Conservation (phyloP, 2,329 filamentous ascomycete species). For the Pyrenophora graminea region DNA sequence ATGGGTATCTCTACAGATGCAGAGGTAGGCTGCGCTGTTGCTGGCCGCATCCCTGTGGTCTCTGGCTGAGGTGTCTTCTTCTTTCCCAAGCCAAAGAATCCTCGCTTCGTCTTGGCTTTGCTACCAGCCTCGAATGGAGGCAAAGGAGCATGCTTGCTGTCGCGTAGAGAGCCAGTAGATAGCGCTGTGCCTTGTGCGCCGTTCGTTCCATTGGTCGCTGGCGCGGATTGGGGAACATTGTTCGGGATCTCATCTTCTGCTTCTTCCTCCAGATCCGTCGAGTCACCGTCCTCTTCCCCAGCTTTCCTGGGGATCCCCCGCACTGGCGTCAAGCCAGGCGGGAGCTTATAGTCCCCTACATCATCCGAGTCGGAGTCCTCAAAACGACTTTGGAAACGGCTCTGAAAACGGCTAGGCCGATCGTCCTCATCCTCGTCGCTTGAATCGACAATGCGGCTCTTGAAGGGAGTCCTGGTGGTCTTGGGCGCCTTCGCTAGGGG, state of each 20-base stretch:
- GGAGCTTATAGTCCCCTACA: conserved; percentile 55
- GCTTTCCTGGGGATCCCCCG: conserved; percentile 63
- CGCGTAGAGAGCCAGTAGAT: conserved; percentile 46
- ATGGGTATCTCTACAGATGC: conserved; percentile 32
- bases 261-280: conserved; percentile 56
- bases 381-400: conserved; percentile 53
- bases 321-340: conserved; percentile 56
- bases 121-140: conserved; percentile 33
- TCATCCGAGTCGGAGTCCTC: conserved; percentile 56
- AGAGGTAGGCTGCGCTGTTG: conserved; percentile 36
- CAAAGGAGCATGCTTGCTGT: conserved; percentile 42
- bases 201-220: conserved; percentile 20
- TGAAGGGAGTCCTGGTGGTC: conserved; percentile 31
- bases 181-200: conserved; percentile 39
- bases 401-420: conserved; percentile 46
- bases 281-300: conserved; percentile 61
- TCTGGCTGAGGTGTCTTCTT: conserved; percentile 55
- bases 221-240: conserved; percentile 20
- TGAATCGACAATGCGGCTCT: conserved; percentile 68
- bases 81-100: conserved; percentile 61
- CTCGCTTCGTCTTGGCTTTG: conserved; percentile 48
- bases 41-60: conserved; percentile 39
- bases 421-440: conserved; percentile 61
- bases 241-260: conserved; percentile 29
- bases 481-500: conserved; percentile 18